Base-by-base conservation (phyloP, 1,284 basidiomycete species). In the Sanghuangporus weigelae region DNA sequence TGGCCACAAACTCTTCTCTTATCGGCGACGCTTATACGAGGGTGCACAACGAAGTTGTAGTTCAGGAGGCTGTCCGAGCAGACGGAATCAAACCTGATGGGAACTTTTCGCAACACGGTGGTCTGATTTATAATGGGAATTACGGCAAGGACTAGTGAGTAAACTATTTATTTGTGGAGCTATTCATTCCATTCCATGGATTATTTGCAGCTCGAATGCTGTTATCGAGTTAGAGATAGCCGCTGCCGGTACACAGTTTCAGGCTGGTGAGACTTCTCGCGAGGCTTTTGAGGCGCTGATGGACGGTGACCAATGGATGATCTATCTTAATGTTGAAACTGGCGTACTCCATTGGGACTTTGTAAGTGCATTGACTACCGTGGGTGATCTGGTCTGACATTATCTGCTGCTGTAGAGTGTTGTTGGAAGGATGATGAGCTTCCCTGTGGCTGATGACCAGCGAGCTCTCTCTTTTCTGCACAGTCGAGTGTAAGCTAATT, bases 81-180 rank as follows among this genome's bases (percentile, higher is more conserved):
- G 86, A 89, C 70, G 85, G 86, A 0, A 87, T 89, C 62, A 77
- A 82, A 36, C 74, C 79, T 0, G 87, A 90, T 68, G 86, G 86
- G 1, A 81, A 79, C 62, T 89, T 89, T 69, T 79, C 80, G 4
- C 84, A 88, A 72, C 87, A 89, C 68, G 71, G 69, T 7, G 84
- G 84, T 2, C 75, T 87, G 40, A 68, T 87, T 21, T 88, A 88
- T 71, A 86, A 84, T 64, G 87, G 84, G 60, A 85, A 85, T 71
- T 86, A 86, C 64, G 85, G 85, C 50, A 85, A 84, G 70, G 84
- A 83, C 69, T 86, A 78, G 83, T 85, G 66, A 67, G 82, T 75
- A 36, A n/a, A 14, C 56, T n/a, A 36, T 23, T 16, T 42, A 51
- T 46, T 23, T 14, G 21, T 10, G 26, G 19, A 11, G 49, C 21